phyloP scores from a whole-genome alignment of 805 yeast species.

The Kodamaea jinghongensis region DNA sequence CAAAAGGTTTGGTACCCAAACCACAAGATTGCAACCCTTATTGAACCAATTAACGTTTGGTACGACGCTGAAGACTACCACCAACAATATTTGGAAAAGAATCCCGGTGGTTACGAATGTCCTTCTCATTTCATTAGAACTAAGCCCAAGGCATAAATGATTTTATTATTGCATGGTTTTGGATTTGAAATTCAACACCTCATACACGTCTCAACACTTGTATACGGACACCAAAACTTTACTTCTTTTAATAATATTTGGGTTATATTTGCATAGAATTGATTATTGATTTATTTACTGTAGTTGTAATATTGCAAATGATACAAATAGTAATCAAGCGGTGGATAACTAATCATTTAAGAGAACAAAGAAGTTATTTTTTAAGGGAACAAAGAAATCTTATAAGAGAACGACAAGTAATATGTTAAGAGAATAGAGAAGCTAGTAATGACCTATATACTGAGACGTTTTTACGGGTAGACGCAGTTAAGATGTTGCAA shows the following conservation, averaged over 20 bases:
- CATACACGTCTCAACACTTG: conserved; percentile 9
- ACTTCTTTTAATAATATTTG: not conserved
- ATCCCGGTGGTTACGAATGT: conserved; percentile 87
- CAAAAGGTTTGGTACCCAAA: conserved; percentile 77
- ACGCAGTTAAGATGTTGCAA: too few species aligned
- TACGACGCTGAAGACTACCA: conserved; percentile 97
- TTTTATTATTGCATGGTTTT: conserved; percentile 7
- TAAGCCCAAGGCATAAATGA: conserved; percentile 41
- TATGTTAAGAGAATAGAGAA: too few species aligned
- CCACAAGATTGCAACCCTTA: conserved; percentile 62
- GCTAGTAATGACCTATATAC: too few species aligned
- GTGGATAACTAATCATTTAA: too few species aligned
- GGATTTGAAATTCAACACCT: conserved; percentile 11
- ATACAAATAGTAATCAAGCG: too few species aligned
- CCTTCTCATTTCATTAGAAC: conserved; percentile 83
- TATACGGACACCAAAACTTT: conserved; percentile 1
- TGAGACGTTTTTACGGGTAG: too few species aligned
- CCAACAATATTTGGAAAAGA: conserved; percentile 73
- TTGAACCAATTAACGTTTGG: conserved; percentile 67
- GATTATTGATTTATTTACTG: too few species aligned
- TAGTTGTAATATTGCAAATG: too few species aligned
- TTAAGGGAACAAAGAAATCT: too few species aligned
- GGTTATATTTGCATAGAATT: not conserved
- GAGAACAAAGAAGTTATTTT: too few species aligned
- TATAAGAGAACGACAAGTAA: too few species aligned